These are phyloP conservation scores for Solanum tacnaense DNA, from an alignment of 257 asterid genomes.

Conservation along the genomic window DNA sequence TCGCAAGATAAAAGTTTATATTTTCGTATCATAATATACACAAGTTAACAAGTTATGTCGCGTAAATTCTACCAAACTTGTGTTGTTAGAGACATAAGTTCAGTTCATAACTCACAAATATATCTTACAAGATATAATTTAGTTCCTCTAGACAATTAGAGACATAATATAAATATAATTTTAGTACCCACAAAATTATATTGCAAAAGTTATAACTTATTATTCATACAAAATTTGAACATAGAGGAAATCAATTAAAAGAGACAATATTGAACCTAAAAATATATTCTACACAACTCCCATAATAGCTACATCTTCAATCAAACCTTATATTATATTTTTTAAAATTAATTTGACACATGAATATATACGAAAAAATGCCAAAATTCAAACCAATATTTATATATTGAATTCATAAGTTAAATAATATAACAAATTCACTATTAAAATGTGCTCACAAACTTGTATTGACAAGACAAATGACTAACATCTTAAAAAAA, in stretches of 20 bases:
- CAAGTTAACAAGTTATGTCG: neutral
- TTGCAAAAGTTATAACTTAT: too few species aligned
- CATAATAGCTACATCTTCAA: neutral
- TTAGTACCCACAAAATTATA: too few species aligned
- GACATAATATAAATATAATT: neutral
- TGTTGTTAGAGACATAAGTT: neutral
- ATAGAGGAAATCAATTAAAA: neutral
- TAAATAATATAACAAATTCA: neutral
- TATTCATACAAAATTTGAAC: too few species aligned
- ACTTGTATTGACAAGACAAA: neutral
- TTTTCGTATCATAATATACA: neutral
- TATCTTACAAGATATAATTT: neutral
- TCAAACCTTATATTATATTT: neutral
- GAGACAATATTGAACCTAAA: neutral
- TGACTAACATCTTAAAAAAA: neutral
- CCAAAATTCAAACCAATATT: neutral
- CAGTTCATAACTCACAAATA: neutral
- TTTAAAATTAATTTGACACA: neutral
- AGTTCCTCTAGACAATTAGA: neutral
- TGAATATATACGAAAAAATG: neutral
- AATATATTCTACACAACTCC: neutral
- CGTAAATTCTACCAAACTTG: fast-evolving
- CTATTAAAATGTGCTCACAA: neutral
- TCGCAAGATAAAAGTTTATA: neutral
- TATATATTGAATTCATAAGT: neutral